Evolutionary conservation across 805 yeast species (phyloP).

Genomic region (Debaryomyces hansenii): DNA sequence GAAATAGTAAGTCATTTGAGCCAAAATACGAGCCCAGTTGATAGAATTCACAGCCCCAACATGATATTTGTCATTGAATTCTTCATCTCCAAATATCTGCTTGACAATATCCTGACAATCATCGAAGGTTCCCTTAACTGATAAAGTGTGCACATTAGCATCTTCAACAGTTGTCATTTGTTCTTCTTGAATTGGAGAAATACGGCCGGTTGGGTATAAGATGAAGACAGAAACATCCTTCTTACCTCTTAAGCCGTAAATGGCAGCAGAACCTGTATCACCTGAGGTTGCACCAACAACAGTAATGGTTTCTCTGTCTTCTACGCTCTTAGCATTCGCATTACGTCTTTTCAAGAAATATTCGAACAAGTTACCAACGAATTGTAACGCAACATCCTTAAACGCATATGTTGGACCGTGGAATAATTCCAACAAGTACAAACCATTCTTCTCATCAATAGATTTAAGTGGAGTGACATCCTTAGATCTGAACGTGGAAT

Average conservation of each 20-base stretch:
- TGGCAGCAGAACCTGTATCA: conserved; percentile 99
- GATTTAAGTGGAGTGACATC: conserved; percentile 86
- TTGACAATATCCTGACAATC: conserved; percentile 98
- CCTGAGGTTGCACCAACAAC: conserved; percentile 99
- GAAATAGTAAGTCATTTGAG: conserved; percentile 97
- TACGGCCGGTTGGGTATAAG: conserved; percentile 94
- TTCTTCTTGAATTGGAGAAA: conserved; percentile 95
- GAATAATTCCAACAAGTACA: conserved; percentile 86
- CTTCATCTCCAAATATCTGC: conserved; percentile 84
- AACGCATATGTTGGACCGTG: conserved; percentile 99
- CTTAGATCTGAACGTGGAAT: conserved; percentile 83
- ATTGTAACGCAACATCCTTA: conserved; percentile 97
- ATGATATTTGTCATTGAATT: conserved; percentile 85
- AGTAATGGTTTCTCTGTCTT: conserved; percentile 76
- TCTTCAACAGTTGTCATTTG: conserved; percentile 98
- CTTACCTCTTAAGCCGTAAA: conserved; percentile 95
- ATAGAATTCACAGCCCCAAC: conserved; percentile 98
- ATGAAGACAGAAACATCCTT: conserved; percentile 97
- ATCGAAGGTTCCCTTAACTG: conserved; percentile 95
- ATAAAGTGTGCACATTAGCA: conserved; percentile 88
- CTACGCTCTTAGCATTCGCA: conserved; percentile 44
- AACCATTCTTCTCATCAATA: conserved; percentile 54
- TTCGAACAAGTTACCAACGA: conserved; percentile 95
- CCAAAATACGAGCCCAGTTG: conserved; percentile 98
- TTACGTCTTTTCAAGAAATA: conserved; percentile 82